Evolutionary conservation across 371 early-diverging fungal species (phyloP), one percentile per base, ranked within the genome.

Genomic region (Gilbertella persicaria): DNA sequence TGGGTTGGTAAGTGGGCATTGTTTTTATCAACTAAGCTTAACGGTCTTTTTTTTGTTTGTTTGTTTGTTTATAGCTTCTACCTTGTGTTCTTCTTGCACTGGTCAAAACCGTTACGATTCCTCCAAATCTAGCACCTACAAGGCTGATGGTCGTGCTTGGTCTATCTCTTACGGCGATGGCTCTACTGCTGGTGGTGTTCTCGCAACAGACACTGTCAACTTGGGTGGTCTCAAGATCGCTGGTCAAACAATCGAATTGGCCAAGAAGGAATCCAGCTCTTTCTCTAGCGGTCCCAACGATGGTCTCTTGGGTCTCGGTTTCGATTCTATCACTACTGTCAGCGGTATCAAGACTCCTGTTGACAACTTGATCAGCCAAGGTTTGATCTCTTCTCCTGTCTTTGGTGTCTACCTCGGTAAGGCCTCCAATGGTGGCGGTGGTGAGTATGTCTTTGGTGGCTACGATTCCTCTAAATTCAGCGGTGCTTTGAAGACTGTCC

Each of bases 401-500:
- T 73, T 70, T 55, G 70, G 69, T 47, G 54, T 53, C 17, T 60
- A 35, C 39, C 56, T 56, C 26, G 57, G 57, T 14, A 56, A 54
- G n/a, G 67, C 67, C 13, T 62, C 58, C 4, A 64, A n/a, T n/a
- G n/a, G n/a, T n/a, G n/a, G n/a, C n/a, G n/a, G n/a, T n/a, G n/a
- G n/a, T n/a, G n/a, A n/a, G 64, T 54, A 74, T 23, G 56, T 71
- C 25, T 60, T 82, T 39, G 82, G 82, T 30, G 75, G 80, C 13
- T 66, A 70, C 46, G 68, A 81, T 46, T 50, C 60, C 51, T 45
- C 63, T 33, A 63, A 64, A 21, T 70, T 67, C 55, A 62, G 43
- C 53, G 82, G 82, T 24, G 63, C 77, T 19, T 58, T 82, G 37
- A 67, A 60, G 24, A 79, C 75, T 54, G 64, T 80, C 41, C 71